Evolutionary conservation across 2,329 filamentous ascomycete species (phyloP).

Genomic region (Diaporthe destruens): DNA sequence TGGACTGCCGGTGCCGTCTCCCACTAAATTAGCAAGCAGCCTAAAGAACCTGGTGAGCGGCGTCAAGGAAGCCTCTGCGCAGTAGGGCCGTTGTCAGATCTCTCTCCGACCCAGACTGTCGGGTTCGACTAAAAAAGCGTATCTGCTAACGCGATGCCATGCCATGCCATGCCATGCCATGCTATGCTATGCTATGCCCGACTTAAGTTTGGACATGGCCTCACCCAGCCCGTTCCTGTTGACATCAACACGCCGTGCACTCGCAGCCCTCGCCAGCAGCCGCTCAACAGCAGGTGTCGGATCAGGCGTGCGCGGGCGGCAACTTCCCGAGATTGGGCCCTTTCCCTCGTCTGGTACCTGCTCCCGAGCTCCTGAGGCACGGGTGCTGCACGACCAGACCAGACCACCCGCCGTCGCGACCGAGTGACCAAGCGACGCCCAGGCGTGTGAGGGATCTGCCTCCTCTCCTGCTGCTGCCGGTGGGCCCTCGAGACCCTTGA

Average conservation of each 20-base stretch:
- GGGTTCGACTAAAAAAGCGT: slow-evolving; percentile 56
- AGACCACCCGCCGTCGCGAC: not conserved
- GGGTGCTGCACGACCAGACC: slow-evolving; percentile 6
- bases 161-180: slow-evolving; percentile 21
- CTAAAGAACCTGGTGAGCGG: slow-evolving; percentile 41
- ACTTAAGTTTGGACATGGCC: slow-evolving; percentile 24
- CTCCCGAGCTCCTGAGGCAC: slow-evolving; percentile 14
- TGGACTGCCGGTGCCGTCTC: slow-evolving; percentile 39
- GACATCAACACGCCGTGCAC: not conserved
- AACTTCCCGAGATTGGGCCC: slow-evolving; percentile 14
- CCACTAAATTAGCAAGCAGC: slow-evolving; percentile 42
- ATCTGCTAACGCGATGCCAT: slow-evolving; percentile 43
- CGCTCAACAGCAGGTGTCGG: not conserved
- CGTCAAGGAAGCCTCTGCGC: slow-evolving; percentile 44
- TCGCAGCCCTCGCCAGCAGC: slow-evolving; percentile 1
- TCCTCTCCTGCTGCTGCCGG: slow-evolving; percentile 3
- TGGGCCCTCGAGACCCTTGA: slow-evolving; percentile 1
- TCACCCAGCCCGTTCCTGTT: not conserved
- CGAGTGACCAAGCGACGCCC: not conserved
- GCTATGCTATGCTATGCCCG: slow-evolving; percentile 27
- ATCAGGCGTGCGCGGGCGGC: not conserved
- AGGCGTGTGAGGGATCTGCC: slow-evolving; percentile 18
- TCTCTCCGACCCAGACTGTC: slow-evolving; percentile 54
- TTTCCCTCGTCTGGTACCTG: not conserved
- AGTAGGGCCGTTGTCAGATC: slow-evolving; percentile 52